Conservation (phyloP, 371 early-diverging fungal genomes). For the Lichtheimia corymbifera region DNA sequence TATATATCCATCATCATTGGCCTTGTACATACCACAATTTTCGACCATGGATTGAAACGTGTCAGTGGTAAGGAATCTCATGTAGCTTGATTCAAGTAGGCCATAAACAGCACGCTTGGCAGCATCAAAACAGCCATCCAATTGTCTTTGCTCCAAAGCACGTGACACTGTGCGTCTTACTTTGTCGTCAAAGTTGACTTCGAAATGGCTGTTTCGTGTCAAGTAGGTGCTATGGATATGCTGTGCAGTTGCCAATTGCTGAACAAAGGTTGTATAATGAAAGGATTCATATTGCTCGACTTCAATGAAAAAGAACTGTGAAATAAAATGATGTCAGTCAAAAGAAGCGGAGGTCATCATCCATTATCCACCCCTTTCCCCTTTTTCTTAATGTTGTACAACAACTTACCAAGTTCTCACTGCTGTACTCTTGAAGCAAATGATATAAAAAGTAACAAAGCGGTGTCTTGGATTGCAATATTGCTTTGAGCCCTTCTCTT, state of each 20-base stretch:
- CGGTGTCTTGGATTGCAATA: constrained; percentile 55
- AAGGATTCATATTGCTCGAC: constrained; percentile 57
- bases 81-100: constrained; percentile 54
- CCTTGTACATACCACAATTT: constrained; percentile 30
- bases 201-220: constrained; percentile 52
- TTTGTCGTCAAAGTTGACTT: constrained; percentile 61
- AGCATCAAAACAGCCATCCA: constrained; percentile 41
- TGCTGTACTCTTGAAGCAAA: constrained; percentile 55
- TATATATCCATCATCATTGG: background rate
- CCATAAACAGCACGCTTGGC: constrained; percentile 56
- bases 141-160: constrained; percentile 30
- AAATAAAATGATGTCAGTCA: background rate
- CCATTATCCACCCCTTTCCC: too few species aligned
- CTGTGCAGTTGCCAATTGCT: constrained; percentile 53
- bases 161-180: constrained; percentile 37
- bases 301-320: constrained; percentile 64
- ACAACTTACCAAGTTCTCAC: constrained; percentile 57
- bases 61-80: constrained; percentile 40
- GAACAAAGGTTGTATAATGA: constrained; percentile 29
- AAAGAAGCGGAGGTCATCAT: too few species aligned
- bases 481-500: constrained; percentile 55
- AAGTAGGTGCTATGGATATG: constrained; percentile 58
- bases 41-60: constrained; percentile 36
- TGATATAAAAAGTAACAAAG: constrained; percentile 59
- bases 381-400: background rate